Base-by-base conservation (phyloP, 192 early-diverging fungal genomes). In the Paraglomus occultum region DNA sequence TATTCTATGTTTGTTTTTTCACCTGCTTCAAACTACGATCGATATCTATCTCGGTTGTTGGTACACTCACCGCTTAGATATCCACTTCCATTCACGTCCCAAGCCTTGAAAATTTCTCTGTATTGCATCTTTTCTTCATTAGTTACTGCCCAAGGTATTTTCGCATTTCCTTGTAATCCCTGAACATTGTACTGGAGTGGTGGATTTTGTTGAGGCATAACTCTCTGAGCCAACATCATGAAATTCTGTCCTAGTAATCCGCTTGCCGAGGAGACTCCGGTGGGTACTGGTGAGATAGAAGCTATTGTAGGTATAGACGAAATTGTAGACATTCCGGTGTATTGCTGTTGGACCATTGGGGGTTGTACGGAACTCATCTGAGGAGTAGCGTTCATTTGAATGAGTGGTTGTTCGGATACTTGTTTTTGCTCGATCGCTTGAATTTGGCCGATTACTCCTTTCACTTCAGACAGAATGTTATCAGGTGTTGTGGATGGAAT, bases 21-120 rank as follows among this genome's bases (percentile, higher is more conserved):
- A 31, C 31, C 14, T 57, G 22, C 5, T n/a, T 5, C 22, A 58
- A 59, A 59, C 49, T 3, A 8, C 23, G 11, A 23, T 14, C 11
- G 10, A 20, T 47, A 72, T 42, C 4, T 17, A 51, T 1, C 11
- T 54, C 11, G 17, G 15, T n/a, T 8, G 45, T 57, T 52, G 14
- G 20, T 11, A 17, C 38, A 48, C 67, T 64, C 74, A 67, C 90
- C 92, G 46, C 82, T 80, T 43, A 94, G 79, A 72, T 79, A 90
- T 7, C 91, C 92, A 0, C 79, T 80, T 15, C 81, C 83, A 45
- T 80, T 78, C 0, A 80, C 79, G 74, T 94, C 92, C 87, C 88
- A 92, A 10, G 84, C 84, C 39, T 80, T 87, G 72, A 94, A 94
- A 58, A 92, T 87, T 44, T 83, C 73, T 65, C 84, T 87, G 47